Base-by-base conservation (phyloP, 768 basidiomycete species). In the Bullera alba region DNA sequence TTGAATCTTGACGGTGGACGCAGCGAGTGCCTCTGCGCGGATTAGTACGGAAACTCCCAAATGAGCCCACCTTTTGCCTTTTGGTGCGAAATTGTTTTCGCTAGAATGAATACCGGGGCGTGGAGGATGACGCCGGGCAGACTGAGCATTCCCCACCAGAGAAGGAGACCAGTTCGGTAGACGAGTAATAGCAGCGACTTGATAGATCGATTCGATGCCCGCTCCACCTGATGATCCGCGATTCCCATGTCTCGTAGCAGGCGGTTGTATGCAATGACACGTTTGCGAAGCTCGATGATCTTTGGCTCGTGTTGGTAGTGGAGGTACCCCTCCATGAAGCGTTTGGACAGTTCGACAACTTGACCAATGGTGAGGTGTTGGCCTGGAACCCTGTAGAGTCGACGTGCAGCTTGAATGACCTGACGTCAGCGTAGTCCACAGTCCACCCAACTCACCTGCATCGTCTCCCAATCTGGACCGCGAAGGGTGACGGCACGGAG, bases 401-500 rank as follows among this genome's bases (percentile, higher is more conserved):
- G 79, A 45, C 93, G 83, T 15, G 86, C 88, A 21, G 92, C 93
- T 80, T 97, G 93, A 48, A 96, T 89, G 50, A 96, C 80, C 91
- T 95, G 50, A 51, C 29, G 38, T 21, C 12, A 37, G 23, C 39
- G 47, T 32, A 16, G n/a, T 49, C 42, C 25, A 47, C 21, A 29
- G 22, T n/a, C 5, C 25, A 46, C 19, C 22, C 7, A n/a, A 69
- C 80, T 49, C 59, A 87, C 95, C 90, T 97, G 95, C 43, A 99
- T 78, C 1, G 93, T 97, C 60, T 99, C 95, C 70, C 88, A 97
- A 70, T 99, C 95, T 2, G 93, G 91, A 16, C 91, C 89, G 50
- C 92, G 79, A 48, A 97, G 80, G 0, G 95, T 99, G 34, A 99
- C 95, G 0, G 91, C 92, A 76, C 96, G 92, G 60, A 99, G 75